Base-by-base conservation (phyloP, 257 asterid species). In the Ilex aquifolium region DNA sequence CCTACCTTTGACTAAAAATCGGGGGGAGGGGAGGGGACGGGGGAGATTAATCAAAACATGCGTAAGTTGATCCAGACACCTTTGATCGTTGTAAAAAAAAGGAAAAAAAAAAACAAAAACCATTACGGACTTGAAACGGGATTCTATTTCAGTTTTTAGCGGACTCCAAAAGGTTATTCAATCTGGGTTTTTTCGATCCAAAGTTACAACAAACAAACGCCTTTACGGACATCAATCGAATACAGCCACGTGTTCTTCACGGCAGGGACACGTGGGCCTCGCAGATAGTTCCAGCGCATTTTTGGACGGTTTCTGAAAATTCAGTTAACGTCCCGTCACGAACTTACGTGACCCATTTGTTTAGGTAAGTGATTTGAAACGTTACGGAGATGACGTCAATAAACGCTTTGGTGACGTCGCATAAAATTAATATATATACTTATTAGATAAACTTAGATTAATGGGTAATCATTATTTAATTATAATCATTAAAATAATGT, bases 111-210 rank as follows among this genome's bases (percentile, higher is more conserved):
- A 21, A 21, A 21, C 27, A 21, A 0, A 21, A 79, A 71, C 79
- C 82, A 67, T 75, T 68, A 61, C 80, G 75, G 75, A 69, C 62
- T 51, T 65, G 56, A 68, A 57, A 74, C 65, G 68, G 77, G 62
- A 66, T 74, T 78, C 36, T 65, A 75, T 57, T 61, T 21, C 67
- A 15, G 57, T 44, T 39, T 65, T 59, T 56, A 16, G 44, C 77
- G 77, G 77, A 76, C 66, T 60, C 31, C 72, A 71, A 67, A 15
- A 53, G 10, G 30, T 40, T 6, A 42, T 32, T 39, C 21, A 71
- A 59, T 71, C 30, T 29, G 60, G 32, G 60, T 73, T 64, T 54
- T 11, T 46, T 44, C 4, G 1, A 21, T 30, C 31, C 1, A 32
- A 46, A 8, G 3, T 3, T 11, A 13, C 32, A 40, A 13, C 13